Conservation (phyloP, 2,329 filamentous ascomycete species). For the Dactylellina leptospora region DNA sequence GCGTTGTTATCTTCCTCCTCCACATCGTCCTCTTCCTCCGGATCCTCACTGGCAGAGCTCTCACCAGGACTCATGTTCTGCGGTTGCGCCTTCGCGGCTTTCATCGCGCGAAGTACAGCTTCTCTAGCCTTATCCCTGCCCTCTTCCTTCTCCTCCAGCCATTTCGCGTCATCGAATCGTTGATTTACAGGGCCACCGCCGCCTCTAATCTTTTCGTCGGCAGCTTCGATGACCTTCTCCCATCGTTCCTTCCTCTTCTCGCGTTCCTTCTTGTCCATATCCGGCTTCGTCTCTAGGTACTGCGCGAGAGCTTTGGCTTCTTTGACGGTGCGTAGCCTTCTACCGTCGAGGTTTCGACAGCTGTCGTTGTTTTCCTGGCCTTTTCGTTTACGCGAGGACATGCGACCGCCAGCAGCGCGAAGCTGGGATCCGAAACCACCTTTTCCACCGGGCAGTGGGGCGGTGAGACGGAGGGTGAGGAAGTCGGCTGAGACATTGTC, state of each 20-base stretch:
- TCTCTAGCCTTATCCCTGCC: conserved; percentile 82
- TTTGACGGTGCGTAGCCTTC: conserved; percentile 86
- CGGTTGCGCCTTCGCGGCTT: conserved; percentile 62
- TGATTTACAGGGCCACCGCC: conserved; percentile 75
- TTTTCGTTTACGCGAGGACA: conserved; percentile 93
- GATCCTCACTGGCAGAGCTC: conserved; percentile 65
- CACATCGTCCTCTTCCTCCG: conserved; percentile 62
- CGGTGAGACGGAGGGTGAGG: conserved; percentile 80
- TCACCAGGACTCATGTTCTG: too few relatives aligned
- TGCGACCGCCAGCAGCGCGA: conserved; percentile 93
- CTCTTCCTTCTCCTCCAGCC: conserved; percentile 95
- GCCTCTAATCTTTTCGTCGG: conserved; percentile 66
- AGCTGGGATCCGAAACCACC: conserved; percentile 98
- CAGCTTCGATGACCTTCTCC: conserved; percentile 85
- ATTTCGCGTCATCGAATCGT: conserved; percentile 74
- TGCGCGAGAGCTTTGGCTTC: conserved; percentile 96
- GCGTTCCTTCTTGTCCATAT: conserved; percentile 92
- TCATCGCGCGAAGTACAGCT: conserved; percentile 76
- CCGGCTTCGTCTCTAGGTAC: conserved; percentile 92
- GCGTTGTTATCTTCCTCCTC: conserved; percentile 55
- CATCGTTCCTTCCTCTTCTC: conserved; percentile 83
- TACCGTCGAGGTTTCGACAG: conserved; percentile 90
- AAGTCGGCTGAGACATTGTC: conserved; percentile 73
- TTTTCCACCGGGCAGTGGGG: conserved; percentile 88
- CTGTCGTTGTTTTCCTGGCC: conserved; percentile 86